Evolutionary conservation across 2,329 filamentous ascomycete species (phyloP).

Genomic region (Fusarium anguioides): DNA sequence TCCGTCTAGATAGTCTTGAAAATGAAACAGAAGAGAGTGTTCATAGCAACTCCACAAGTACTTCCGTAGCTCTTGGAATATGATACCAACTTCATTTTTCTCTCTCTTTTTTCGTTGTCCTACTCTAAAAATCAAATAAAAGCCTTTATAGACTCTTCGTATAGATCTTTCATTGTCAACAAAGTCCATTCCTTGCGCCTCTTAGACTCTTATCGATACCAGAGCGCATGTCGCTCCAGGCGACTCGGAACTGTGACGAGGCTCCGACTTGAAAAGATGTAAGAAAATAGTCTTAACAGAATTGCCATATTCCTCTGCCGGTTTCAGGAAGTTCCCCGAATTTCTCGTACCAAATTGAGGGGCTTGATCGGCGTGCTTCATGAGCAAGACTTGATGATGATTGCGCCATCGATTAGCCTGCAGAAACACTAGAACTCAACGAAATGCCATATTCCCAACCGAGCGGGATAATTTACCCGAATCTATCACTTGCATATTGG

Average conservation of each 20-base stretch:
- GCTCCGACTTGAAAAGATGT: not conserved
- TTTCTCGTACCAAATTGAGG: not conserved
- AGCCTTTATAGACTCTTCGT: too few relatives aligned
- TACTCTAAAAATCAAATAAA: too few relatives aligned
- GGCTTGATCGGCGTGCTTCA: constrained; percentile 11
- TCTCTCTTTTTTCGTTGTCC: too few relatives aligned
- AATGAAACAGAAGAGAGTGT: too few relatives aligned
- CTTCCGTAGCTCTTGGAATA: too few relatives aligned
- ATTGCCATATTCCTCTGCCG: not conserved
- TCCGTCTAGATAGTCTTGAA: too few relatives aligned
- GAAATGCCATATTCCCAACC: constrained; percentile 2
- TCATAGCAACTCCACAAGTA: too few relatives aligned
- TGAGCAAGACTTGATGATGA: constrained; percentile 34
- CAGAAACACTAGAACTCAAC: not conserved
- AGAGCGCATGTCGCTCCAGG: not conserved
- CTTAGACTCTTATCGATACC: not conserved
- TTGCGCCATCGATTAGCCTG: constrained; percentile 34
- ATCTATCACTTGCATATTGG: constrained; percentile 15
- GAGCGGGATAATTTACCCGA: not conserved
- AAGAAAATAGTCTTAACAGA: not conserved
- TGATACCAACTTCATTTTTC: too few relatives aligned
- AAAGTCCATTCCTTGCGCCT: too few relatives aligned
- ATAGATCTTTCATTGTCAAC: too few relatives aligned
- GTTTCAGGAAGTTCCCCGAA: not conserved
- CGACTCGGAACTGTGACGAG: constrained; percentile 10